Conservation (phyloP, 106 monocot species). For the Allium fistulosum region DNA sequence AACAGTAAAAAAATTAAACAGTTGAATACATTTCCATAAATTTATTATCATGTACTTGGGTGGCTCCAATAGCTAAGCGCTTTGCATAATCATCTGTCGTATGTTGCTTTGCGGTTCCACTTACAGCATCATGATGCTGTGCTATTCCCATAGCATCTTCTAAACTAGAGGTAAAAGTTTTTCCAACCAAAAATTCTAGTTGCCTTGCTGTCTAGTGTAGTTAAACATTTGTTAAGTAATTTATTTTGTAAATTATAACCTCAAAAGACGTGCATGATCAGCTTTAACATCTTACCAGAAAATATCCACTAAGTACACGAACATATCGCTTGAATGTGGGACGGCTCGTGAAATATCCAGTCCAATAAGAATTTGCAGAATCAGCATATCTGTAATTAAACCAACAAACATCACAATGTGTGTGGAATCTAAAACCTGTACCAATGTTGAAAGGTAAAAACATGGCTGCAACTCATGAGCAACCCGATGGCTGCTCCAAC, state of each 20-base stretch:
- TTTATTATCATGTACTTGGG: slow-evolving; percentile 25
- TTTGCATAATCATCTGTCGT: slow-evolving; percentile 73
- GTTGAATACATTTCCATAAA: too few species aligned
- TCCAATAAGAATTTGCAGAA: slow-evolving; percentile 63
- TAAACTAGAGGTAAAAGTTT: slow-evolving; percentile 31
- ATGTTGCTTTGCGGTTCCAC: slow-evolving; percentile 69
- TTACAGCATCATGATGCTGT: slow-evolving; percentile 78
- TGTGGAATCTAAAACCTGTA: too few species aligned
- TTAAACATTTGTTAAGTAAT: background rate
- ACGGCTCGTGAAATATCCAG: slow-evolving; percentile 73
- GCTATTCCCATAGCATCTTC: slow-evolving; percentile 63
- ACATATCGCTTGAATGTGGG: slow-evolving; percentile 68
- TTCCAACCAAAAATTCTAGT: slow-evolving; percentile 48
- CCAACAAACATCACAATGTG: background rate
- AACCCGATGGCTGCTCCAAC: too few species aligned
- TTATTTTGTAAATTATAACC: background rate
- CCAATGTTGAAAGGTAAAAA: background rate
- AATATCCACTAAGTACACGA: slow-evolving; percentile 64
- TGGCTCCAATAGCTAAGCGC: slow-evolving; percentile 58
- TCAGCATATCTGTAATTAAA: slow-evolving; percentile 55
- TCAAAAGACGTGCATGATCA: background rate
- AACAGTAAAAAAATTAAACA: too few species aligned
- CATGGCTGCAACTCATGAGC: background rate
- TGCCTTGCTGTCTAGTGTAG: slow-evolving; percentile 31
- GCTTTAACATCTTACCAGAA: slow-evolving; percentile 29